Conservation (phyloP, 148 eudicot genomes). For the Rhododendron molle region DNA sequence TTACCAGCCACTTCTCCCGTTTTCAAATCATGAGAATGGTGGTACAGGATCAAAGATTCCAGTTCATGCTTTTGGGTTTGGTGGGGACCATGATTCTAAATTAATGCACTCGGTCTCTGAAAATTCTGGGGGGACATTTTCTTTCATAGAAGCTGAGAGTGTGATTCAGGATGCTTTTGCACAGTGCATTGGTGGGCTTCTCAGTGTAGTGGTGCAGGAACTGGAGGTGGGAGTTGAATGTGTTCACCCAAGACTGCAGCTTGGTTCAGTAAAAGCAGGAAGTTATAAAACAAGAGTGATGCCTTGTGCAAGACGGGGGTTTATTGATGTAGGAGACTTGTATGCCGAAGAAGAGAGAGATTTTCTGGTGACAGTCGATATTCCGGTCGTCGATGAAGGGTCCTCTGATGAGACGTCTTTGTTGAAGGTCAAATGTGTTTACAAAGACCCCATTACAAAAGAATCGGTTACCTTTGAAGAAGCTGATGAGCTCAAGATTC, state of each 20-base stretch:
- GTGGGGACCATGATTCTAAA: conserved; percentile 29
- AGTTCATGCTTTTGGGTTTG: conserved; percentile 33
- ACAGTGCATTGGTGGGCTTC: conserved; percentile 32
- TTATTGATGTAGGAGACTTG: conserved; percentile 23
- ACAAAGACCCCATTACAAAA: conserved; percentile 20
- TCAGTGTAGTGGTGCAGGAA: conserved; percentile 29
- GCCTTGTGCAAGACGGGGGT: conserved; percentile 11
- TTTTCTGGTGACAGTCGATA: conserved; percentile 18
- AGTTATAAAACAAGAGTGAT: conserved; percentile 17
- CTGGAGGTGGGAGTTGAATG: conserved; percentile 20
- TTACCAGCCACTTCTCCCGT: conserved; percentile 20
- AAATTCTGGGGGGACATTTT: conserved; percentile 28
- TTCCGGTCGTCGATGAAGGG: conserved; percentile 4
- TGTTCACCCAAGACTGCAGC: conserved; percentile 12
- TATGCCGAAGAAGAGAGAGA: conserved; percentile 32
- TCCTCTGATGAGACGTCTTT: conserved; percentile 6
- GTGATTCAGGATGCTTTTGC: conserved; percentile 35
- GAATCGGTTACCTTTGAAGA: conserved; percentile 7
- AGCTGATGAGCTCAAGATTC: conserved; percentile 8
- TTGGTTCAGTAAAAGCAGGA: conserved; percentile 26
- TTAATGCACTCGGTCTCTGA: conserved; percentile 31
- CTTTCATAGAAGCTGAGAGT: conserved; percentile 26
- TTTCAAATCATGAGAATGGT: conserved; percentile 12
- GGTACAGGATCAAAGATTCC: conserved; percentile 14
- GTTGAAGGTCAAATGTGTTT: conserved; percentile 14